Conservation (phyloP, 164 flowering plant species). For the Chimonanthus praecox region DNA sequence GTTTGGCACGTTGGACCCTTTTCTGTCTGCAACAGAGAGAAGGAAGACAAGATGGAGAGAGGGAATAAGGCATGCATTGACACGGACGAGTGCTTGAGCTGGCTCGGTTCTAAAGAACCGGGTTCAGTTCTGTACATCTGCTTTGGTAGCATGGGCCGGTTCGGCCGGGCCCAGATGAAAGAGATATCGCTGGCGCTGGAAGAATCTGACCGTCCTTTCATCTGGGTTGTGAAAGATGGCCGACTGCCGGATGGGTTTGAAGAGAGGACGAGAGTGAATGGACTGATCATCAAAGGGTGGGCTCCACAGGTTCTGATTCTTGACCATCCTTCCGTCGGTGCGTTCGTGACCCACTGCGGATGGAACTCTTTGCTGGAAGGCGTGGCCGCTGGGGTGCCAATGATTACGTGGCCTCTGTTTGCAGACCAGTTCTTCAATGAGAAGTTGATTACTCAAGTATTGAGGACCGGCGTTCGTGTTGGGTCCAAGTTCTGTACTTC, state of each 20-base stretch:
- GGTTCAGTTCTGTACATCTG: conserved; percentile 17
- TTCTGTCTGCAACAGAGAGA: conserved; percentile 16
- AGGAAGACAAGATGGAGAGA: conserved; percentile 17
- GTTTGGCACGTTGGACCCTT: conserved; percentile 35
- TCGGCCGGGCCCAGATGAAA: not conserved
- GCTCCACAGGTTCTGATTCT: conserved; percentile 60
- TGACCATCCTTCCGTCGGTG: conserved; percentile 41
- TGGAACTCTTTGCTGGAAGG: conserved; percentile 73
- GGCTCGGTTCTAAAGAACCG: conserved; percentile 23
- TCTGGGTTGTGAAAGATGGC: conserved; percentile 4
- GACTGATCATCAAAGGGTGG: conserved; percentile 58
- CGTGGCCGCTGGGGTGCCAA: conserved; percentile 38
- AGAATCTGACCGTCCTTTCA: conserved; percentile 10
- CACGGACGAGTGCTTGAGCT: conserved; percentile 14
- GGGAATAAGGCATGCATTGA: conserved; percentile 14
- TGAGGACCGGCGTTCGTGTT: conserved; percentile 33
- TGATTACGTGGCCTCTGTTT: conserved; percentile 63
- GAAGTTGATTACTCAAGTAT: conserved; percentile 35
- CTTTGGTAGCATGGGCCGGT: not conserved
- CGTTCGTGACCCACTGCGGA: conserved; percentile 60
- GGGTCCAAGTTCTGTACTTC: conserved; percentile 6
- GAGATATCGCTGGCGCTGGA: conserved; percentile 47
- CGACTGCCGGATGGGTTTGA: conserved; percentile 11
- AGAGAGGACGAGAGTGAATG: conserved; percentile 22
- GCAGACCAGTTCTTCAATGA: conserved; percentile 56